phyloP scores from a whole-genome alignment of 176 grass and related monocot species.

The Cenchrus fungigraminus region DNA sequence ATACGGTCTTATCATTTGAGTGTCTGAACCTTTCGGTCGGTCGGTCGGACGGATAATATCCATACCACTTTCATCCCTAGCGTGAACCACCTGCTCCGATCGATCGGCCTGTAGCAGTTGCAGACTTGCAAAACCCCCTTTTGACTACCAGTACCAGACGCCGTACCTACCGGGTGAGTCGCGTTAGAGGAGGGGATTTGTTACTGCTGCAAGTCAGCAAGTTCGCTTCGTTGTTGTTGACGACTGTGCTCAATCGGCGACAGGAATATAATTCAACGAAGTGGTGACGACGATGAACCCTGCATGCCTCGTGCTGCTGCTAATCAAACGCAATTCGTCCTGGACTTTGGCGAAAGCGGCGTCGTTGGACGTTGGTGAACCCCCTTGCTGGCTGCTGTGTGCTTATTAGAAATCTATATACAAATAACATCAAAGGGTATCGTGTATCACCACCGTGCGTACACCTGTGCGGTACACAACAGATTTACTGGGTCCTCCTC shows the following conservation, averaged over 20 bases:
- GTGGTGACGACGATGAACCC: background rate
- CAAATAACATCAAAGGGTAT: background rate
- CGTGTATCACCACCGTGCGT: background rate
- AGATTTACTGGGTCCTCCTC: background rate
- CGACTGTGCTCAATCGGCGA: background rate
- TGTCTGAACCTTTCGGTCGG: too few species aligned
- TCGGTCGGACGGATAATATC: too few species aligned
- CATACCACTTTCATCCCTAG: too few species aligned
- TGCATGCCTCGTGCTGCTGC: background rate
- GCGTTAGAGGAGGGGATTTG: background rate
- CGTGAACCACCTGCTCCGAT: background rate
- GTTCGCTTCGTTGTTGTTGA: background rate
- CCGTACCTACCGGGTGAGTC: background rate
- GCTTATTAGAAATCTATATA: background rate
- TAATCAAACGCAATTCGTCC: background rate
- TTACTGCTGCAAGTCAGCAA: background rate
- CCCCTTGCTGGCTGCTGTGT: background rate
- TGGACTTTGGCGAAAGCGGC: background rate
- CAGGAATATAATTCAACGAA: background rate
- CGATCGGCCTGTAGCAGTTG: background rate
- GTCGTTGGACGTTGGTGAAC: background rate
- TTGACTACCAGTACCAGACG: constrained; percentile 1
- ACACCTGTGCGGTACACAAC: background rate
- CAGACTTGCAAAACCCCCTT: background rate
- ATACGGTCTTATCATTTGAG: too few species aligned